phyloP scores from a whole-genome alignment of 2,329 filamentous ascomycete genomes.

The Fusarium sp. region DNA sequence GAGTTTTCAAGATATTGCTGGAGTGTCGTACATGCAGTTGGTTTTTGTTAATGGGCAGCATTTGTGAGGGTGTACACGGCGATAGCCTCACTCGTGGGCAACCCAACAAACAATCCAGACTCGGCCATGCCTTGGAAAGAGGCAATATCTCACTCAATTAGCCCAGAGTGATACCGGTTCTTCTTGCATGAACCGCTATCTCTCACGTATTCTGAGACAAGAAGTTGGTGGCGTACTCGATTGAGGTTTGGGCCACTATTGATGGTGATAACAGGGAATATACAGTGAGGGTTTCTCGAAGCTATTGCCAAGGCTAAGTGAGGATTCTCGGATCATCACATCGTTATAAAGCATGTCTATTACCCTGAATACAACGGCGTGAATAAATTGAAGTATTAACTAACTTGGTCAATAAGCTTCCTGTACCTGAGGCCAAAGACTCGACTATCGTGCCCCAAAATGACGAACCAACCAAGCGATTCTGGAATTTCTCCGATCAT shows the following conservation, averaged over 20 bases:
- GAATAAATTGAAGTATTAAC: background rate
- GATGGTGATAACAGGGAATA: background rate
- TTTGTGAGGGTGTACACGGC: slow-evolving; percentile 8
- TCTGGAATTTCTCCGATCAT: background rate
- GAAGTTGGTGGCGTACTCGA: slow-evolving; percentile 18
- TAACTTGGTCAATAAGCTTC: background rate
- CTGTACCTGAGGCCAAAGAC: background rate
- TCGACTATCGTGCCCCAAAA: background rate
- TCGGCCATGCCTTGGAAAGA: background rate
- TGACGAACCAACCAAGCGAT: background rate
- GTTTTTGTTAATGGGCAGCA: background rate
- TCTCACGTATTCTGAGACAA: background rate
- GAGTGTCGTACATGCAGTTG: slow-evolving; percentile 8
- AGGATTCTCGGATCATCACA: background rate
- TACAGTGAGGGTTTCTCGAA: background rate
- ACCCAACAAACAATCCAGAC: background rate
- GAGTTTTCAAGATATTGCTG: background rate
- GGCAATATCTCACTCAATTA: background rate
- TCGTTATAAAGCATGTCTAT: background rate
- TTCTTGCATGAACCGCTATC: background rate
- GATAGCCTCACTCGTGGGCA: slow-evolving; percentile 9
- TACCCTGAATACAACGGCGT: background rate
- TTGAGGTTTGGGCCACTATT: background rate
- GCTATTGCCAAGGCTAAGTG: no score
- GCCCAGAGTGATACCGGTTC: background rate